Evolutionary conservation across 306 rosid species (phyloP), one percentile per base, ranked within the genome.

Genomic region (Hippophae rhamnoides): DNA sequence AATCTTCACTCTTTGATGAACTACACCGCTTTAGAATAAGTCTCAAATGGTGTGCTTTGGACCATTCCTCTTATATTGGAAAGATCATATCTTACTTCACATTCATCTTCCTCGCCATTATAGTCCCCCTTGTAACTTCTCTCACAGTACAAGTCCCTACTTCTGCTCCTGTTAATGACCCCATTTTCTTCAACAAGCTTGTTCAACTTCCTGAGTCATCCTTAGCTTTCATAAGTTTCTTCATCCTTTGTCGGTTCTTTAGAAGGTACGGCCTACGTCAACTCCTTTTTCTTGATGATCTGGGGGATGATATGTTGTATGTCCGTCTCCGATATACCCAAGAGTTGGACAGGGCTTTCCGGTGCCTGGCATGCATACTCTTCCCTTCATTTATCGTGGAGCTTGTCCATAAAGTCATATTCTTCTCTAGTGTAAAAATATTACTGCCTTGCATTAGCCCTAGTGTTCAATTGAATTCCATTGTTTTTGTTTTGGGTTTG

Each of bases 11-110:
- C 60, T 69, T 10, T 12, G 93, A 92, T 40, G 96, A 87, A 44
- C 84, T 92, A 0, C 58, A 66, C 66, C 74, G 78, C 63, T 85
- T 85, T 56, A 74, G 85, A 4, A 65, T 78, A 18, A 72, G 87
- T 74, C 89, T 92, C 8, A 81, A 74, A 61, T 92, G 98, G 93
- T 87, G 86, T 57, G 93, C 94, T 9, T 87, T 92, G 0, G 96
- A 87, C 38, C 98, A 87, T 77, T 79, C 98, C 54, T 64, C 96
- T 0, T 62, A 70, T 57, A 0, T 54, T 2, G 87, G 87, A n/a
- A 84, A 78, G 63, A 40, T 73, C 65, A 61, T 80, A 7, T 92
- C 98, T 43, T 87, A 74, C 55, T 43, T 66, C 8, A 7, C 74
- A 3, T 92, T 92, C 81, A 12, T 72, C 3, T 42, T 81, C 66